Evolutionary conservation across 352 stramenopile species (phyloP).

Genomic region (Pythium dissotocum): DNA sequence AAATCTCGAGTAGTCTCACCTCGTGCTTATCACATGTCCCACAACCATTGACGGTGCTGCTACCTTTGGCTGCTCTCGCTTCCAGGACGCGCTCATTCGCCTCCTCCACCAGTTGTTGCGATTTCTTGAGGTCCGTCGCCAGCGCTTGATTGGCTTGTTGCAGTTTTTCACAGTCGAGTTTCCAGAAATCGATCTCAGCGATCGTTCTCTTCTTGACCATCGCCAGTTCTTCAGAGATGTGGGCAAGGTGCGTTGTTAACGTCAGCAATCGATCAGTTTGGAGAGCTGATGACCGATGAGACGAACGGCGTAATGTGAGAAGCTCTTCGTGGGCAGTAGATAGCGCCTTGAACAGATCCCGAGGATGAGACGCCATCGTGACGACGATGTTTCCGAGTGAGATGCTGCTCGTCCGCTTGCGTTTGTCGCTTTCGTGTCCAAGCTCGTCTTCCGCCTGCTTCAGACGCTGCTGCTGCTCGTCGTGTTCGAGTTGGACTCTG

Average conservation of each 20-base stretch:
- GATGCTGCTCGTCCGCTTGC: slow-evolving; percentile 63
- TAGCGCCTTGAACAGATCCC: slow-evolving; percentile 65
- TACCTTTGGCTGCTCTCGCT: neutral
- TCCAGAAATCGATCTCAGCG: slow-evolving; percentile 64
- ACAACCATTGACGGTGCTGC: slow-evolving; percentile 25
- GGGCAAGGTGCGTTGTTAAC: slow-evolving; percentile 56
- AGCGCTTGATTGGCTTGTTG: slow-evolving; percentile 53
- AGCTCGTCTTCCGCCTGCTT: slow-evolving; percentile 45
- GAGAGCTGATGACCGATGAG: slow-evolving; percentile 49
- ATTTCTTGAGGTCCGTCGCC: slow-evolving; percentile 35
- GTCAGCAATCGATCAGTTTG: slow-evolving; percentile 67
- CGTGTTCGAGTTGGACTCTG: slow-evolving; percentile 52
- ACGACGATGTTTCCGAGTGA: slow-evolving; percentile 50
- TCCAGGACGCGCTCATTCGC: slow-evolving; percentile 17
- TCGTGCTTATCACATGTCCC: slow-evolving; percentile 57
- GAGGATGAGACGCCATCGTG: slow-evolving; percentile 54
- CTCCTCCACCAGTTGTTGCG: slow-evolving; percentile 35
- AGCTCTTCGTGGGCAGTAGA: slow-evolving; percentile 48
- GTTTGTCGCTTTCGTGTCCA: slow-evolving; percentile 38
- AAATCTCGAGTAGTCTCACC: slow-evolving; percentile 49
- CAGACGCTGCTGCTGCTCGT: slow-evolving; percentile 48
- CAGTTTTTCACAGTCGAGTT: slow-evolving; percentile 65
- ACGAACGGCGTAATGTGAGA: slow-evolving; percentile 42
- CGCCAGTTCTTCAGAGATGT: slow-evolving; percentile 71
- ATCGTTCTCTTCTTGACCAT: slow-evolving; percentile 63